Evolutionary conservation across 805 yeast species (phyloP), one percentile per base, ranked within the genome.

Genomic region (Yueomyces sp.): DNA sequence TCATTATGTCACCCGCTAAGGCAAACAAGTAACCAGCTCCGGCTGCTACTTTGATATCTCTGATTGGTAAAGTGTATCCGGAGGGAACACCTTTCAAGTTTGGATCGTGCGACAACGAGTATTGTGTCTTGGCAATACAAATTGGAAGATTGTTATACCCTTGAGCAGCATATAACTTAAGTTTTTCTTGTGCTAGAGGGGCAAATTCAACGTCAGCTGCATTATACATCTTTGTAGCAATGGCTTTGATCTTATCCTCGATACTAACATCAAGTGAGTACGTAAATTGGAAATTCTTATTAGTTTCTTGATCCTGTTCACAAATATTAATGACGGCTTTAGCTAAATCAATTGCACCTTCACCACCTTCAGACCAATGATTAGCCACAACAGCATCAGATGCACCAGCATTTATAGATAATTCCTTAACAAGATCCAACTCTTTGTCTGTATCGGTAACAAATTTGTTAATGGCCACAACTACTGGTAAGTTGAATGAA

Each of bases 1-100:
- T 83, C 69, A 79, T 85, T 56, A 83, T 83, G 62, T 82, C 88
- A 44, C 86, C 92, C 4, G 94, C 92, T 54, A 83, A 69, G 4
- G 90, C 92, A 57, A 82, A 83, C 62, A 83, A 70, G 64, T 83
- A 83, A 4, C 92, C 92, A 36, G 92, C 92, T 64, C 94, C 94
- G 52, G 80, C 73, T 26, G 83, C 76, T 19, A 81, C 80, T 59
- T 85, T 74, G 45, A 83, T 79, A 52, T 83, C 94, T 67, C 90
- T 73, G 52, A 83, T 79, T 45, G 94, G 94, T 68, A 83, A 78
- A 37, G 70, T 76, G 66, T 82, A 83, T 1, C 81, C 90, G 26
- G 77, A 72, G 53, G 94, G 94, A 45, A 81, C 90, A 63, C 90
- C 90, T 68, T 83, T 83, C 66, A 82, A 70, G 40, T 73, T 74